These are phyloP conservation scores for Globisporangium radiosum DNA, from an alignment of 352 stramenopile genomes.

Conservation along the genomic window DNA sequence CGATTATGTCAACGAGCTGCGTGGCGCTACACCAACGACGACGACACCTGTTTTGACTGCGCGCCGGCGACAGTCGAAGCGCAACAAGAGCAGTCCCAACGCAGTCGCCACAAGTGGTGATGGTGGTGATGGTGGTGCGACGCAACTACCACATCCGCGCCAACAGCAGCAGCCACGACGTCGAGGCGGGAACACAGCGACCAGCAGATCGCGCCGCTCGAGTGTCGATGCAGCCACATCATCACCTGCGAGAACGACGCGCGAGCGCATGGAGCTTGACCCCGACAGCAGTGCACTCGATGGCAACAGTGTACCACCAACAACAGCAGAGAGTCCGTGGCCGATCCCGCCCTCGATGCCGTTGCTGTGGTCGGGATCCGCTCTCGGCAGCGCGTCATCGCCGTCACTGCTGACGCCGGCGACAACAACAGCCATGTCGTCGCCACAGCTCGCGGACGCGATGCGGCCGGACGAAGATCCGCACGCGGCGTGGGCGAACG, in stretches of 20 bases:
- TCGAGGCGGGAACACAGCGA: background rate
- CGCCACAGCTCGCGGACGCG: background rate
- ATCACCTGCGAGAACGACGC: slow-evolving; percentile 6
- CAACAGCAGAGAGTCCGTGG: background rate
- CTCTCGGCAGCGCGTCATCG: background rate
- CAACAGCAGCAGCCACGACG: slow-evolving; percentile 6
- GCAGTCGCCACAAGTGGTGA: background rate
- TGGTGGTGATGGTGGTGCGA: background rate
- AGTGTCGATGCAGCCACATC: background rate
- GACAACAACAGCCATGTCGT: background rate
- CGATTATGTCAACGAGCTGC: slow-evolving; percentile 6
- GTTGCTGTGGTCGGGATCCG: background rate
- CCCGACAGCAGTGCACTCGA: background rate
- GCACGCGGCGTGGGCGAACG: slow-evolving; percentile 1
- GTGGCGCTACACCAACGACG: background rate
- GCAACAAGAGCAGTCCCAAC: background rate
- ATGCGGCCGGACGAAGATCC: background rate
- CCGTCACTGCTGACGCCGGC: background rate
- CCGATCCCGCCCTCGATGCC: background rate
- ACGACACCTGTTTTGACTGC: background rate
- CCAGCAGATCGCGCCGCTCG: background rate
- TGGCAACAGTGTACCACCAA: background rate
- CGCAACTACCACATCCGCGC: background rate
- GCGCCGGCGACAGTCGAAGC: slow-evolving; percentile 6
- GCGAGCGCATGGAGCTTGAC: slow-evolving; percentile 14